Base-by-base conservation (phyloP, 371 early-diverging fungal species). In the Mucor saturninus region DNA sequence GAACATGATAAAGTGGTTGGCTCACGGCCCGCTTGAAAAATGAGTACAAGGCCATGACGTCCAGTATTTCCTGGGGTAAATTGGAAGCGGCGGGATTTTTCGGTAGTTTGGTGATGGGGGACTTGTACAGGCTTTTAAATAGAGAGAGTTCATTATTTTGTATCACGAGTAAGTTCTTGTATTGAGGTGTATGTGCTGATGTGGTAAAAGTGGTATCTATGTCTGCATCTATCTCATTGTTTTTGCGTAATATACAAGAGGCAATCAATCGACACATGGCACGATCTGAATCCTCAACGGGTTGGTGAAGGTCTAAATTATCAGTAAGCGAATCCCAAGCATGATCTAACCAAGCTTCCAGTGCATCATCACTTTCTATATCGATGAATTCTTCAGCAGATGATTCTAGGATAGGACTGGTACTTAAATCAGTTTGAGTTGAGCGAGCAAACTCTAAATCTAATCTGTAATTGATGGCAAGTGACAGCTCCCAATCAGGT, bases 211-310 rank as follows among this genome's bases (percentile, higher is more conserved):
- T n/a, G 39, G n/a, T 5, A 6, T 5, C n/a, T 8, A 42, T 32
- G 9, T 21, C 21, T 0, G 21, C 21, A 21, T 21, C 21, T 21
- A 46, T 30, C 13, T 60, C 56, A 29, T 14, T 15, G 45, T 70
- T 56, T 40, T 68, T 69, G 0, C 71, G 67, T 29, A 67, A 49
- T 7, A 76, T 42, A 51, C 74, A 74, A 11, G 66, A 10, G 7
- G 74, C 72, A 30, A 77, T 75, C 4, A 80, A 14, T 31, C 72
- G 55, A 32, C 68, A 69, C 80, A 80, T 77, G 28, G 79, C 54
- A n/a, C 37, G 57, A 49, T 80, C 77, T 6, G 56, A 55, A n/a
- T 68, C 56, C 2, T 73, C 64, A 6, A 67, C 54, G 0, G 52
- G 54, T 61, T 43, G 39, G 32, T 53, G 14, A 6, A 67, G 26